Base-by-base conservation (phyloP, 1,284 basidiomycete species). In the Ustilago xerochloae region DNA sequence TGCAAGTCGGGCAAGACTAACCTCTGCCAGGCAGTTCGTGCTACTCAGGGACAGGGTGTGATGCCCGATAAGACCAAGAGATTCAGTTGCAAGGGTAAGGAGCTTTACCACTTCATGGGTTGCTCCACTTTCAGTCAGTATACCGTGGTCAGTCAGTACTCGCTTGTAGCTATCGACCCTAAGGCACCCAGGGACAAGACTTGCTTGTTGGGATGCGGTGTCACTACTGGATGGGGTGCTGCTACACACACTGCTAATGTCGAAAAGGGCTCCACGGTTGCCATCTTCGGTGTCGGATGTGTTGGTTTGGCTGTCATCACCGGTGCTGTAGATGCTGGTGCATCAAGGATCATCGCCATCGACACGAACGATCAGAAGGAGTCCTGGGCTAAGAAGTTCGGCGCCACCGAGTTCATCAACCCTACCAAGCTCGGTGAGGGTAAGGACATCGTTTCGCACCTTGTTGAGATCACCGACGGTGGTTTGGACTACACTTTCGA, bases 1-100 rank as follows among this genome's bases (percentile, higher is more conserved):
- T 99, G 96, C 89, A 96, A 91, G 87, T 95, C 93, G 62, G 97
- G 96, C 71, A 99, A 98, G 89, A 99, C 96, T 66, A 99, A 98
- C 86, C 57, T 71, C 52, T 75, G 84, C 78, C 77, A 81, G 60
- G 53, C 82, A 90, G 94, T 97, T 48, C 92, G 95, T 70, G 87
- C 92, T 7, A 97, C 94, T 4, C 95, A 98, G 86, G 96, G 96
- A n/a, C 89, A 92, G 84, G 96, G 96, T 64, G 85, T 97, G 33
- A 97, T 99, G 95, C 94, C 97, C 22, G 94, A 99, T 84, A 90
- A 89, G 61, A 91, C 91, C n/a, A 89, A 88, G 65, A 92, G 96
- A 54, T 99, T 99, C 90, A 91, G 89, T 60, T 90, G 91, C 86
- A 92, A 92, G 75, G 96, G 95, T 49, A 88, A 97, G 85, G 88